Evolutionary conservation across 2,329 filamentous ascomycete genomes (phyloP).

Genomic region (Cyclaneusma minus): DNA sequence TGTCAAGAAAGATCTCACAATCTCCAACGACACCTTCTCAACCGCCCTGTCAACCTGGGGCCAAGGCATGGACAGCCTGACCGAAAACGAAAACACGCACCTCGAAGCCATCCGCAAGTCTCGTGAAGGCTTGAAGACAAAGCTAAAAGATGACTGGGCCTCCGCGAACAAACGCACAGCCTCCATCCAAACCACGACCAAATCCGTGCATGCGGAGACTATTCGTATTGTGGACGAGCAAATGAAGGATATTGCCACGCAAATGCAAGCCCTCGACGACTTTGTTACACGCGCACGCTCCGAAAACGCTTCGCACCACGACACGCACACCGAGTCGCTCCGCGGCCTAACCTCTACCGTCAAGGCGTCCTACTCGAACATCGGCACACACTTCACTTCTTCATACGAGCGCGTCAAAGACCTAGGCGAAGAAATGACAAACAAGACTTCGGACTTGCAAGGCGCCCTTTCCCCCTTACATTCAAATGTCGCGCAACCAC

Average conservation of each 20-base stretch:
- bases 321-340: slow-evolving; percentile 52
- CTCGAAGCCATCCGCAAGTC: slow-evolving; percentile 58
- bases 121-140: slow-evolving; percentile 62
- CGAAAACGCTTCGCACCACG: slow-evolving; percentile 67
- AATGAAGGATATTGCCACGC: slow-evolving; percentile 69
- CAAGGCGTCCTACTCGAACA: slow-evolving; percentile 55
- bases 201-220: slow-evolving; percentile 80
- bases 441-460: slow-evolving; percentile 40
- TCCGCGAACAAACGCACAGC: slow-evolving; percentile 62
- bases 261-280: slow-evolving; percentile 81
- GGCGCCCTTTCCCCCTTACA: slow-evolving; percentile 46
- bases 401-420: slow-evolving; percentile 52
- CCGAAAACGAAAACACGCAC: slow-evolving; percentile 49
- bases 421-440: slow-evolving; percentile 52
- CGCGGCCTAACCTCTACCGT: slow-evolving; percentile 49
- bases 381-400: slow-evolving; percentile 53
- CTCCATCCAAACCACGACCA: slow-evolving; percentile 71
- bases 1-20: slow-evolving; percentile 48
- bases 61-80: slow-evolving; percentile 61
- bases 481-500: slow-evolving; percentile 48
- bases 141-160: slow-evolving; percentile 75
- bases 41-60: slow-evolving; percentile 50
- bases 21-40: slow-evolving; percentile 49
- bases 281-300: slow-evolving; percentile 71
- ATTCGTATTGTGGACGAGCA: slow-evolving; percentile 82